Evolutionary conservation across 2,329 filamentous ascomycete genomes (phyloP).

Genomic region (Didymella pomorum): DNA sequence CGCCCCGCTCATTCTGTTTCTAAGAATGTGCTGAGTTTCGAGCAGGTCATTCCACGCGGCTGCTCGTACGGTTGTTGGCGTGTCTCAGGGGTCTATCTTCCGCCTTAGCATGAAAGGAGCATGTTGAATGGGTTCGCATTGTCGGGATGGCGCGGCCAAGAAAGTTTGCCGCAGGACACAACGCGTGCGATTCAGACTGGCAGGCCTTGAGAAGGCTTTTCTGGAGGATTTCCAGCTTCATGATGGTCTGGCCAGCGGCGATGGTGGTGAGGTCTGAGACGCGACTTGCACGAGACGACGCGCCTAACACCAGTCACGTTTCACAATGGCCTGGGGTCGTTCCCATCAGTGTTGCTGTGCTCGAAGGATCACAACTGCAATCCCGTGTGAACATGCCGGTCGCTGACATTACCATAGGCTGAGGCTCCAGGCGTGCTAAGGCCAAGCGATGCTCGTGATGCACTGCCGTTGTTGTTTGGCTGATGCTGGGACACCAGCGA

Average conservation of each 20-base stretch:
- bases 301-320: conserved; percentile 42
- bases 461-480: conserved; percentile 16
- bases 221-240: conserved; percentile 43
- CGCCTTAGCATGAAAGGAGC: conserved; percentile 31
- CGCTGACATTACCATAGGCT: neutral
- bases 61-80: conserved; percentile 31
- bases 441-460: conserved; percentile 14
- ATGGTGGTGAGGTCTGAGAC: conserved; percentile 44
- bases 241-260: conserved; percentile 46
- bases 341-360: neutral
- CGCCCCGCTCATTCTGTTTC: conserved; percentile 43
- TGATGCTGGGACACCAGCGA: conserved; percentile 1
- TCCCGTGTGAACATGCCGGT: neutral
- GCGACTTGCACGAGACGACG: conserved; percentile 37
- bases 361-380: neutral
- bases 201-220: conserved; percentile 27
- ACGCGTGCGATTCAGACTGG: conserved; percentile 29
- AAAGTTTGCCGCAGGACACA: conserved; percentile 26
- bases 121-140: conserved; percentile 36
- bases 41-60: conserved; percentile 37
- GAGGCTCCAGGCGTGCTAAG: neutral
- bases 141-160: conserved; percentile 33
- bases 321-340: conserved; percentile 27
- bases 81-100: conserved; percentile 34
- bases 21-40: conserved; percentile 35